These are phyloP conservation scores for Solanum pimpinellifolium DNA, from an alignment of 257 asterid genomes.

Conservation along the genomic window DNA sequence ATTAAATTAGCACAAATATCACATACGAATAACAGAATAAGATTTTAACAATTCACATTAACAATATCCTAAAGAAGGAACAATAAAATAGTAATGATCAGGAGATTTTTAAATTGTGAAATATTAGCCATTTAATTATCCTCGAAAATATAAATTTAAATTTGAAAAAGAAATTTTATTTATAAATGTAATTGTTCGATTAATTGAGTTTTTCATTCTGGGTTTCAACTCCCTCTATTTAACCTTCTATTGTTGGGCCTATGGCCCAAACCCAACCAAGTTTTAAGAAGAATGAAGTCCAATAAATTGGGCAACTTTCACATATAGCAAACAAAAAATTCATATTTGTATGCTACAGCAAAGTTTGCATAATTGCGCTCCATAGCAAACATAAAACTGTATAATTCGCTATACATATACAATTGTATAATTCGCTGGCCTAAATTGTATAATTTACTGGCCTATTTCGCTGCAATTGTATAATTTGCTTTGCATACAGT, in stretches of 20 bases:
- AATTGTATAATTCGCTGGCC: no score
- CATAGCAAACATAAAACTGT: no score
- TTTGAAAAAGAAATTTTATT: neutral
- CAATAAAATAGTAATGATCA: neutral
- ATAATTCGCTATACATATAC: no score
- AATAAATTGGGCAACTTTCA: no score
- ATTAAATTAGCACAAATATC: no score
- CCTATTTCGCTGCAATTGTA: no score
- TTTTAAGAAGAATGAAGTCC: neutral
- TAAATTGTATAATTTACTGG: no score
- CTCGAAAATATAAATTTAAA: neutral
- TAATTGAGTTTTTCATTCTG: neutral
- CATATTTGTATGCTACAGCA: no score
- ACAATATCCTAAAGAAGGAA: neutral
- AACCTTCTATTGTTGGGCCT: rapidly evolving
- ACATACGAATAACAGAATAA: neutral
- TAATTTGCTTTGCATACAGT: no score
- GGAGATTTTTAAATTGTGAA: neutral
- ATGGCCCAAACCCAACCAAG: neutral
- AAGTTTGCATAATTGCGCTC: no score
- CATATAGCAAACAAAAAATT: no score
- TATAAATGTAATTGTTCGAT: neutral
- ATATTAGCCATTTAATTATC: neutral
- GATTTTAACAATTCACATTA: neutral
- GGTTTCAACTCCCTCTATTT: neutral